These are phyloP conservation scores for Castanea sativa DNA, from an alignment of 306 rosid genomes.

Conservation along the genomic window DNA sequence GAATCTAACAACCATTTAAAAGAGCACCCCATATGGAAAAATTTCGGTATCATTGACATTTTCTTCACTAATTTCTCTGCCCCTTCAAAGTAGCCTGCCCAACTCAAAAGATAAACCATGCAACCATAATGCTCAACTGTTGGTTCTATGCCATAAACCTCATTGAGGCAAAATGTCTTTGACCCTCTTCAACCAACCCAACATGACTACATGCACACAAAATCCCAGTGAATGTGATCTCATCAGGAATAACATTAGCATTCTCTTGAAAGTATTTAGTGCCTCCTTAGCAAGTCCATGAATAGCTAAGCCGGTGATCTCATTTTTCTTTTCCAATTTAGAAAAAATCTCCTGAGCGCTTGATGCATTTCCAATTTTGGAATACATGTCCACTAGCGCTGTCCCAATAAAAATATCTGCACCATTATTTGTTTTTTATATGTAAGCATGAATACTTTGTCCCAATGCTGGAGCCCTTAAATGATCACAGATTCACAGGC, in stretches of 20 bases:
- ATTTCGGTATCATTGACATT: constrained; percentile 50
- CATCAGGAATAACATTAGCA: constrained; percentile 52
- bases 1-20: constrained; percentile 74
- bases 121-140: constrained; percentile 77
- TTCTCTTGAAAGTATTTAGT: constrained; percentile 45
- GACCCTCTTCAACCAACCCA: constrained; percentile 64
- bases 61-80: constrained; percentile 48
- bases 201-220: constrained; percentile 67
- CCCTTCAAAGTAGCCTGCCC: constrained; percentile 64
- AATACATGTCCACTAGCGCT: constrained; percentile 69
- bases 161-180: constrained; percentile 55
- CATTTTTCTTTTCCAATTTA: constrained; percentile 58
- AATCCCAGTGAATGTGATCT: constrained; percentile 63
- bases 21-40: constrained; percentile 65
- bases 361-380: constrained; percentile 57
- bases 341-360: constrained; percentile 49
- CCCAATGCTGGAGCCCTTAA: constrained; percentile 54
- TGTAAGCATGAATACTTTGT: constrained; percentile 54
- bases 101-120: constrained; percentile 76
- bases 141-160: constrained; percentile 47
- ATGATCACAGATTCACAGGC: constrained; percentile 54
- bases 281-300: constrained; percentile 71
- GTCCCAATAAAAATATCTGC: constrained; percentile 53
- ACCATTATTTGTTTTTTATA: constrained; percentile 35
- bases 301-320: constrained; percentile 56